These are phyloP conservation scores for Chaetothyriales sp. DNA, from an alignment of 2,329 filamentous ascomycete species.

Conservation along the genomic window DNA sequence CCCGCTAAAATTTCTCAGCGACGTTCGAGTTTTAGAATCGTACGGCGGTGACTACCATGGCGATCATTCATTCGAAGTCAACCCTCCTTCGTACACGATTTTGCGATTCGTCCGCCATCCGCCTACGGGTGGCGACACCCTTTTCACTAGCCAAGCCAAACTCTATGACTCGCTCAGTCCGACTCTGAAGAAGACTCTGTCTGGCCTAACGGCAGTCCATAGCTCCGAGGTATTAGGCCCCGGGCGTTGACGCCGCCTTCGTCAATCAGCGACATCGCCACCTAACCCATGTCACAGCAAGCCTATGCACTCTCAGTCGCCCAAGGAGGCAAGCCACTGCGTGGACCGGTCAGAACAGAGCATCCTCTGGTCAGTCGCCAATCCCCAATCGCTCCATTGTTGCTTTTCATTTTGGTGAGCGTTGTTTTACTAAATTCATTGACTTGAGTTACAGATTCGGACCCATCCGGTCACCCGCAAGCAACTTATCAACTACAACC, in stretches of 20 bases:
- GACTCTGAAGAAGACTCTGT: constrained; percentile 14
- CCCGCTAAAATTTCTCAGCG: constrained; percentile 4
- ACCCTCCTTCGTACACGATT: constrained; percentile 17
- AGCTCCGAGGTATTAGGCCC: constrained; percentile 8
- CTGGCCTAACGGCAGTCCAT: constrained; percentile 15
- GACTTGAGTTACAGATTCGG: constrained; percentile 4
- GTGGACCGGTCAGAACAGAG: constrained; percentile 9
- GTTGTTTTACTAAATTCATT: too few relatives aligned
- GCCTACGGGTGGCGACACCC: constrained; percentile 15
- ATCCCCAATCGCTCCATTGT: too few relatives aligned
- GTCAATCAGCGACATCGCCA: constrained; percentile 1
- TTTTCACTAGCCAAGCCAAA: constrained; percentile 17
- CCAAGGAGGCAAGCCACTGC: constrained; percentile 11
- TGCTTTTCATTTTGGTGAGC: too few relatives aligned
- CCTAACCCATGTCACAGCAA: too few relatives aligned
- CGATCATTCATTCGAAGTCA: constrained; percentile 17
- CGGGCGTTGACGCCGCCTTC: not conserved
- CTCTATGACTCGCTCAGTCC: constrained; percentile 18
- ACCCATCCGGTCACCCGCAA: constrained; percentile 17
- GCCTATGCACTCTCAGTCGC: constrained; percentile 6
- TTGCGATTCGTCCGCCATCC: constrained; percentile 14
- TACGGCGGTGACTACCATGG: constrained; percentile 14
- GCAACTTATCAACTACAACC: constrained; percentile 17
- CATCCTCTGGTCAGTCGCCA: constrained; percentile 11
- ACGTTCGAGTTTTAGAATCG: constrained; percentile 12